phyloP scores from a whole-genome alignment of 2,329 filamentous ascomycete genomes.

The Amylocarpus encephaloides region DNA sequence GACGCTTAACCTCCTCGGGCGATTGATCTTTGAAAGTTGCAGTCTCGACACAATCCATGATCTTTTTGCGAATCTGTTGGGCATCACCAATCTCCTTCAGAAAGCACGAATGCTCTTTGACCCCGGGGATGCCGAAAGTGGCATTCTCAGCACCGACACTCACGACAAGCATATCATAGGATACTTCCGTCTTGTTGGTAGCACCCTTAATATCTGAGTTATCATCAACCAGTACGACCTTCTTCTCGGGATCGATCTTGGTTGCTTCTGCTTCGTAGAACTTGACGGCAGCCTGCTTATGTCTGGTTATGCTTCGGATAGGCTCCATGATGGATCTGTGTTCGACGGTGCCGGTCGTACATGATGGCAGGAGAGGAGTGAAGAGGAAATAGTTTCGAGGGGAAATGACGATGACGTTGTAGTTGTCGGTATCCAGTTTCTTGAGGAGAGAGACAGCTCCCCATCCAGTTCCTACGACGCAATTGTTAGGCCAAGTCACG shows the following conservation, averaged over 20 bases:
- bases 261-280: slow-evolving; percentile 98
- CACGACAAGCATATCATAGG: slow-evolving; percentile 96
- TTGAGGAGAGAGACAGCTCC: slow-evolving; percentile 93
- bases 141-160: slow-evolving; percentile 98
- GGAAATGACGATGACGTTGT: slow-evolving; percentile 96
- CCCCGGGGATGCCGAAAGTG: slow-evolving; percentile 95
- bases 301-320: slow-evolving; percentile 87
- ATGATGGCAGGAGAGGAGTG: slow-evolving; percentile 93
- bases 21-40: slow-evolving; percentile 96
- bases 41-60: slow-evolving; percentile 99
- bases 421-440: slow-evolving; percentile 98
- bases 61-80: slow-evolving; percentile 92
- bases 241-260: slow-evolving; percentile 88
- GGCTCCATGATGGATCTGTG: slow-evolving; percentile 99
- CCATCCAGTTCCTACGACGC: slow-evolving; percentile 78
- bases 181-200: slow-evolving; percentile 75
- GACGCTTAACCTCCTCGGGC: slow-evolving; percentile 79
- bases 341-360: slow-evolving; percentile 95
- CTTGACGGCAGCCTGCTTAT: slow-evolving; percentile 88
- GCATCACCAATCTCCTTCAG: slow-evolving; percentile 97
- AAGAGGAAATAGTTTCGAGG: slow-evolving; percentile 99
- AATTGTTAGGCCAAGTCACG: not conserved
- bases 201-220: slow-evolving; percentile 88
- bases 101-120: slow-evolving; percentile 93
- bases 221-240: slow-evolving; percentile 82